A percentile compares a stretch with the other conserved stretches of the same genome.
Conservation (phyloP, 1,139 yeast genomes). For the Geotrichum citri-aurantii region DNA sequence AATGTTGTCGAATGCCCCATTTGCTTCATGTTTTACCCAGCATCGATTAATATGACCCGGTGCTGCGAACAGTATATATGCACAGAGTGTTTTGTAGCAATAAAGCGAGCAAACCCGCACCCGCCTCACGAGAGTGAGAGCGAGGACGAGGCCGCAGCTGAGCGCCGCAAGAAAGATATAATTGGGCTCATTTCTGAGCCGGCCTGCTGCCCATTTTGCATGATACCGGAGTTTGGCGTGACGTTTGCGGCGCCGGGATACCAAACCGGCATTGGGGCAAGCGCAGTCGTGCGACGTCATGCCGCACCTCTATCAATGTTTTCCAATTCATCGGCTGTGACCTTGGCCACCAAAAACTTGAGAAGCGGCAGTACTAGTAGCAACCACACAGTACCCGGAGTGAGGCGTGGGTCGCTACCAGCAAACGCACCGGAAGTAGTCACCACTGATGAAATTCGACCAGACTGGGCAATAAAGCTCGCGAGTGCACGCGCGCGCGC, state of each 20-base stretch:
- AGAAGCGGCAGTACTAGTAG: not conserved
- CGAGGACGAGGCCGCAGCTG: constrained; percentile 9
- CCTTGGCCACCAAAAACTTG: not conserved
- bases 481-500: constrained; percentile 65
- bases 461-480: constrained; percentile 84
- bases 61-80: constrained; percentile 94
- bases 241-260: constrained; percentile 60
- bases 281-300: not conserved
- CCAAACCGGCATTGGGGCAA: constrained; percentile 31
- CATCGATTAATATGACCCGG: constrained; percentile 69
- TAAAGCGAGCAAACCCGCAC: constrained; percentile 90
- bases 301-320: not conserved
- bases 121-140: constrained; percentile 62
- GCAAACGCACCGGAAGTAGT: constrained; percentile 49
- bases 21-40: constrained; percentile 83
- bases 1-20: constrained; percentile 84
- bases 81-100: constrained; percentile 94
- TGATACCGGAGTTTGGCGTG: constrained; percentile 79
- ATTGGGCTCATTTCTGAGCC: constrained; percentile 75
- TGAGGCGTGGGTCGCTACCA: constrained; percentile 27
- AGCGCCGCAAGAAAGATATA: constrained; percentile 43
- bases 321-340: constrained; percentile 1
- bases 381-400: constrained; percentile 9
- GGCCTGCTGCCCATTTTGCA: constrained; percentile 92
- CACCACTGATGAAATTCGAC: constrained; percentile 75